Evolutionary conservation across 176 grass and related monocot genomes (phyloP).

Genomic region (Otatea glauca): DNA sequence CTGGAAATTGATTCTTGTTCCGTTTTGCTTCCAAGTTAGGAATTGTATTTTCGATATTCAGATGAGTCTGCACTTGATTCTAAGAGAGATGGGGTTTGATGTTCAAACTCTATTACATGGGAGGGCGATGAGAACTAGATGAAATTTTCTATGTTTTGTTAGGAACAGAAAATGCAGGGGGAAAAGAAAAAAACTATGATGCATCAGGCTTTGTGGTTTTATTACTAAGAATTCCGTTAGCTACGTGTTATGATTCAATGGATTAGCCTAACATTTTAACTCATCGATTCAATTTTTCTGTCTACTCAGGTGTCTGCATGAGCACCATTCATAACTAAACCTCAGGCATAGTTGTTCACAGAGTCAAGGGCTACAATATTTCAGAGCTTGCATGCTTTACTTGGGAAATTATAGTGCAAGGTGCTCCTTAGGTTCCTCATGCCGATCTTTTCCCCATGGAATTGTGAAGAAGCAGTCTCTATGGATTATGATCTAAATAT

Average conservation of each 20-base stretch:
- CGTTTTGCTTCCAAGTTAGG: neutral
- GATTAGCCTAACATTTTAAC: neutral
- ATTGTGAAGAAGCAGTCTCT: no score
- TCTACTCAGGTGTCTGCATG: constrained; percentile 25
- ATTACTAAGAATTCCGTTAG: neutral
- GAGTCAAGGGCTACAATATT: no score
- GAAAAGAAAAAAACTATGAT: neutral
- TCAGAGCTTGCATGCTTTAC: no score
- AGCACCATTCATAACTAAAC: neutral
- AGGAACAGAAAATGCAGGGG: neutral
- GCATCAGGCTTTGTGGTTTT: neutral
- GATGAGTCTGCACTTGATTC: neutral
- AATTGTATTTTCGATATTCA: neutral
- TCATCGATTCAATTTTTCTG: neutral
- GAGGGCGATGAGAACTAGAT: neutral
- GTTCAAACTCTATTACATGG: constrained; percentile 1
- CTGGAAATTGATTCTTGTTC: neutral
- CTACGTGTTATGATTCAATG: neutral
- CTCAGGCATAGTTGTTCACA: neutral
- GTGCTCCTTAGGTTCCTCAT: no score
- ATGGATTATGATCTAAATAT: no score
- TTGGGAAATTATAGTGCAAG: no score
- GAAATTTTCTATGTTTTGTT: neutral
- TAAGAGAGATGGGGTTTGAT: neutral
- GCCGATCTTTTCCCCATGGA: no score